phyloP scores from a whole-genome alignment of 2,329 filamentous ascomycete species.

The Pseudocercospora fuligena region DNA sequence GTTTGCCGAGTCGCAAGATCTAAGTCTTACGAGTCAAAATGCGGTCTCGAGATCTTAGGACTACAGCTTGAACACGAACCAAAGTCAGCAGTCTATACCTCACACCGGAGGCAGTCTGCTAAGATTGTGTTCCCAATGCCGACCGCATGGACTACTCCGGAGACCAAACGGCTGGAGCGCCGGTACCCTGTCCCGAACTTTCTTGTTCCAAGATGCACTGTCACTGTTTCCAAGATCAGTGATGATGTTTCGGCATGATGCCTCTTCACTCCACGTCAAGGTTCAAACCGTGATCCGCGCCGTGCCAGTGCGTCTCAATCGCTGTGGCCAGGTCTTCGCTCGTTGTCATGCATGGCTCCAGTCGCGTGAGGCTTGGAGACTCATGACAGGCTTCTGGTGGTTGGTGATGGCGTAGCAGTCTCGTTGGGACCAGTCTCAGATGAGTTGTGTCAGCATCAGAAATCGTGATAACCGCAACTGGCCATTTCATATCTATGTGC shows the following conservation, averaged over 20 bases:
- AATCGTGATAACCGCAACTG: slow-evolving; percentile 10
- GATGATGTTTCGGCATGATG: slow-evolving; percentile 15
- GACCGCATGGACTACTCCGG: not conserved
- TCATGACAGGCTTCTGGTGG: slow-evolving; percentile 12
- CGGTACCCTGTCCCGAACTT: not conserved
- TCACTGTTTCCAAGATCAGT: slow-evolving; percentile 3
- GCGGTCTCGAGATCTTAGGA: not conserved
- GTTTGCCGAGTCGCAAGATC: not conserved
- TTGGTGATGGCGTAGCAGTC: slow-evolving; percentile 8
- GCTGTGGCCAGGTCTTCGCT: slow-evolving; percentile 15
- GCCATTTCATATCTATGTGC: slow-evolving; percentile 2
- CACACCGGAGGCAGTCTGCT: not conserved
- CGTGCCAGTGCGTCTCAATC: slow-evolving; percentile 8
- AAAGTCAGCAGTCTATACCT: not conserved
- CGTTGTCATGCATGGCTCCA: slow-evolving; percentile 11
- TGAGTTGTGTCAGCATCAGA: slow-evolving; percentile 8
- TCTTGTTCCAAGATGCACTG: slow-evolving; percentile 3
- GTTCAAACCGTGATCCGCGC: slow-evolving; percentile 13
- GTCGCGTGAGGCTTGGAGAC: slow-evolving; percentile 8
- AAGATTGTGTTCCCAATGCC: not conserved
- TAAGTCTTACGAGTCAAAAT: not conserved
- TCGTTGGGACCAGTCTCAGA: slow-evolving; percentile 9
- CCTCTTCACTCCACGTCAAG: slow-evolving; percentile 20
- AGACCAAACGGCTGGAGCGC: not conserved
- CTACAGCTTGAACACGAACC: not conserved